Evolutionary conservation across 257 asterid species (phyloP).

Genomic region (Craterostigma plantagineum): DNA sequence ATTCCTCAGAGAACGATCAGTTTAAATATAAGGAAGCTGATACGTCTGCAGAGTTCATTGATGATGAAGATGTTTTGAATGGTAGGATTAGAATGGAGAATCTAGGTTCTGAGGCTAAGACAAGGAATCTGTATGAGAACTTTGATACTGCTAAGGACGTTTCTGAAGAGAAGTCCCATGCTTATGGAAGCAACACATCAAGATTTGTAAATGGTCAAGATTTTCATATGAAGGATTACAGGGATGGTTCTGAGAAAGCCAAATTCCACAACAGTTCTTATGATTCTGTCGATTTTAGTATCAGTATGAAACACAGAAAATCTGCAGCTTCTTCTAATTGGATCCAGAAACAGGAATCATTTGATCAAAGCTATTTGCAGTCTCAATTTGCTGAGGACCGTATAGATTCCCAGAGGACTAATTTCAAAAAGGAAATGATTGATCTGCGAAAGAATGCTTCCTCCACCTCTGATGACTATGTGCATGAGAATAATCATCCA

Average conservation of each 20-base stretch:
- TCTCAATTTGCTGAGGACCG: constrained; percentile 18
- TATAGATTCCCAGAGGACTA: constrained; percentile 18
- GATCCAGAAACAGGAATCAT: constrained; percentile 15
- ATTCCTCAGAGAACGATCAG: constrained; percentile 9
- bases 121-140: constrained; percentile 12
- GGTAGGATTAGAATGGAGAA: constrained; percentile 16
- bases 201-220: constrained; percentile 20
- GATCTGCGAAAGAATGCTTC: constrained; percentile 15
- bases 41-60: constrained; percentile 5
- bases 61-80: constrained; percentile 5
- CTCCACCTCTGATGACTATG: constrained; percentile 13
- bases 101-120: constrained; percentile 13
- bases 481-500: too few species aligned
- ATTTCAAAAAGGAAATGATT: constrained; percentile 12
- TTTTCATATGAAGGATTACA: constrained; percentile 21
- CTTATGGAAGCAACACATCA: constrained; percentile 26
- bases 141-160: constrained; percentile 17
- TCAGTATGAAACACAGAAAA: constrained; percentile 25
- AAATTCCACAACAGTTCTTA: constrained; percentile 20
- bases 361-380: constrained; percentile 13
- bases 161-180: constrained; percentile 20
- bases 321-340: constrained; percentile 18
- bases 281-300: constrained; percentile 42
- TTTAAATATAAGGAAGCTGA: too few species aligned
- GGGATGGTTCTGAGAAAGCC: constrained; percentile 26